These are phyloP conservation scores for Picea sitchensis DNA, from an alignment of 75 land plant genomes.

Conservation along the genomic window DNA sequence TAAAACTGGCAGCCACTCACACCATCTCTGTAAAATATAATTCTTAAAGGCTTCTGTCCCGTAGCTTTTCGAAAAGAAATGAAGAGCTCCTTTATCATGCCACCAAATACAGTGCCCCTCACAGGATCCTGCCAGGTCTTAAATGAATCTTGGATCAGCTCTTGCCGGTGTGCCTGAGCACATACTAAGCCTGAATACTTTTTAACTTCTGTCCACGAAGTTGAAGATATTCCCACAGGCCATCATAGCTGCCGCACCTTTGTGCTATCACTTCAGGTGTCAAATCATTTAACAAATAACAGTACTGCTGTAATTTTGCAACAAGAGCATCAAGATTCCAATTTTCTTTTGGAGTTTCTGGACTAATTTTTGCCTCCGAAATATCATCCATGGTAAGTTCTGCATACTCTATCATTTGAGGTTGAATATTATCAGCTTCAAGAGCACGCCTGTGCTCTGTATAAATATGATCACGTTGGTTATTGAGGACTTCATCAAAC, in stretches of 20 bases:
- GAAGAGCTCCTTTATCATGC: constrained; percentile 2
- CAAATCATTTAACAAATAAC: constrained; percentile 88
- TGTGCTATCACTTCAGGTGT: constrained; percentile 21
- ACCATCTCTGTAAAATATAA: too few relatives aligned
- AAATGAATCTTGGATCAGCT: too few relatives aligned
- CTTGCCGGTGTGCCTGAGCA: too few relatives aligned
- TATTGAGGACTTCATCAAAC: constrained; percentile 95
- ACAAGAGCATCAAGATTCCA: constrained; percentile 89
- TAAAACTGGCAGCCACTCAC: too few relatives aligned
- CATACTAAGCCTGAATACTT: too few relatives aligned
- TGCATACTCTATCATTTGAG: constrained; percentile 88
- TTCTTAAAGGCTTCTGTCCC: too few relatives aligned
- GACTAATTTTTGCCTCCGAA: constrained; percentile 75
- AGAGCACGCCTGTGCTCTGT: constrained; percentile 93
- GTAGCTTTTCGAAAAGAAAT: too few relatives aligned
- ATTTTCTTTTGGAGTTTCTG: constrained; percentile 47
- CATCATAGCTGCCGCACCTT: constrained; percentile 44
- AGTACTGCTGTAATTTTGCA: constrained; percentile 89
- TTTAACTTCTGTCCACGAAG: constrained; percentile 86
- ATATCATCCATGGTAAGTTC: constrained; percentile 99
- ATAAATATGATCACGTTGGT: constrained; percentile 96
- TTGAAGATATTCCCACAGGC: constrained; percentile 75
- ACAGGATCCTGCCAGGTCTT: too few relatives aligned
- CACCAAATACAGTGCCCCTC: too few relatives aligned
- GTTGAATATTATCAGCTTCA: constrained; percentile 65